Conservation (phyloP, 169 alveolate genomes). For the Eimeria sp. region DNA sequence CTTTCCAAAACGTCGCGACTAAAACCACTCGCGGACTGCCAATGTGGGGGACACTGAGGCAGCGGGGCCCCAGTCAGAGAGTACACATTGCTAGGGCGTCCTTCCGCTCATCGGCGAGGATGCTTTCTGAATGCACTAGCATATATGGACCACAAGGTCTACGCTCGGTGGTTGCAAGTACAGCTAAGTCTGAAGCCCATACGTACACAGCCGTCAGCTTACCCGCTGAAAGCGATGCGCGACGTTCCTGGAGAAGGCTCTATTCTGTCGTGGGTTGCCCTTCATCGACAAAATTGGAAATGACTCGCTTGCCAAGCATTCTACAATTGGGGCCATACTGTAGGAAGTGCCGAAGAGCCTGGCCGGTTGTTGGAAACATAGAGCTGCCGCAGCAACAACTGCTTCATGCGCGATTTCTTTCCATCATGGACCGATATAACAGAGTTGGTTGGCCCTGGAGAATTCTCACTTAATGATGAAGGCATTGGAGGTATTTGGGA, state of each 20-base stretch:
- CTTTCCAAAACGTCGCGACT: neutral
- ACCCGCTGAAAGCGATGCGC: neutral
- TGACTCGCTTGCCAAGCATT: neutral
- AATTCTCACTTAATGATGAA: neutral
- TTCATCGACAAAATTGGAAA: neutral
- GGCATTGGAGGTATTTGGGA: neutral
- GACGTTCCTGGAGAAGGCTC: neutral
- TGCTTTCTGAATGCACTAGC: neutral
- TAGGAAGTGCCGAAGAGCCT: neutral
- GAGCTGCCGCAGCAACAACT: constrained; percentile 21
- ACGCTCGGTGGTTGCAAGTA: neutral
- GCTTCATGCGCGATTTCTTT: neutral
- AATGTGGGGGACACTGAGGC: neutral
- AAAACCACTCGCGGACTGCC: constrained; percentile 19
- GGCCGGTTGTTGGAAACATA: neutral
- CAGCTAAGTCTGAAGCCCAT: neutral
- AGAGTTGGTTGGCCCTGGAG: neutral
- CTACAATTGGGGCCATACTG: neutral
- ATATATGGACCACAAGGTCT: neutral
- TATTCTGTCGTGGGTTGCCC: neutral
- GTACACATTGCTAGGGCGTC: neutral
- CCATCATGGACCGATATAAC: constrained; percentile 65
- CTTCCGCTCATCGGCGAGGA: neutral
- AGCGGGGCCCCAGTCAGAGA: constrained; percentile 20
- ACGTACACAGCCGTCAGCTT: neutral